Evolutionary conservation across 1,139 yeast species (phyloP).

Genomic region (Arxiozyma slooffiae): DNA sequence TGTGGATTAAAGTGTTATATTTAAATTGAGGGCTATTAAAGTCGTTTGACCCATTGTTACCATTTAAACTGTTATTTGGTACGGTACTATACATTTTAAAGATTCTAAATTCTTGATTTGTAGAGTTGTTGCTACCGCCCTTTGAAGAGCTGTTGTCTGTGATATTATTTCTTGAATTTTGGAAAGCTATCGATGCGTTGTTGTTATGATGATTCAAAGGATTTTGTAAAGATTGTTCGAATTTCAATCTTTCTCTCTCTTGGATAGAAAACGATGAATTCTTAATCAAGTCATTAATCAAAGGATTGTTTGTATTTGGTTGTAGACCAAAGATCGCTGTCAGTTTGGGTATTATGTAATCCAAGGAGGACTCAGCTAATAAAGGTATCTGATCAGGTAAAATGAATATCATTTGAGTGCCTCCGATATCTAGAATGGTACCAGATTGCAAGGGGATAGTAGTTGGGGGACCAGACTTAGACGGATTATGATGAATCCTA

Average conservation of each 20-base stretch:
- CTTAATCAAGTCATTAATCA: slow-evolving; percentile 18
- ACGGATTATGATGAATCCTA: slow-evolving; percentile 36
- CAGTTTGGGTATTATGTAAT: slow-evolving; percentile 30
- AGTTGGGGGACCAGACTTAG: slow-evolving; percentile 29
- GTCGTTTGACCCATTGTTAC: slow-evolving; percentile 1
- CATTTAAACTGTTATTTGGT: not conserved
- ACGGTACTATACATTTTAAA: slow-evolving; percentile 27
- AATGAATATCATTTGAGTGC: slow-evolving; percentile 98
- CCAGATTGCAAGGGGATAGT: slow-evolving; percentile 66
- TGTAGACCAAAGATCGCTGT: slow-evolving; percentile 18
- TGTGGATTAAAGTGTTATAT: not conserved
- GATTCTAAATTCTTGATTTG: slow-evolving; percentile 22
- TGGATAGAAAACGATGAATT: slow-evolving; percentile 12
- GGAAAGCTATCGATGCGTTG: not conserved
- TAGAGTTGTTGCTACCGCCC: slow-evolving; percentile 2
- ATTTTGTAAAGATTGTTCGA: slow-evolving; percentile 7
- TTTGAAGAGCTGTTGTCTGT: not conserved
- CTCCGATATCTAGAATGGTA: slow-evolving; percentile 85
- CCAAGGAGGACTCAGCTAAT: slow-evolving; percentile 44
- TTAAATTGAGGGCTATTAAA: slow-evolving; percentile 2
- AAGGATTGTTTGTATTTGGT: slow-evolving; percentile 14
- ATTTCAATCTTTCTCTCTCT: slow-evolving; percentile 4
- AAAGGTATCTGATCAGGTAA: slow-evolving; percentile 83
- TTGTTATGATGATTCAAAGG: not conserved
- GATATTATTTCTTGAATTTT: not conserved